Conservation (phyloP, 192 early-diverging fungal species). For the Geranomyces michiganensis region DNA sequence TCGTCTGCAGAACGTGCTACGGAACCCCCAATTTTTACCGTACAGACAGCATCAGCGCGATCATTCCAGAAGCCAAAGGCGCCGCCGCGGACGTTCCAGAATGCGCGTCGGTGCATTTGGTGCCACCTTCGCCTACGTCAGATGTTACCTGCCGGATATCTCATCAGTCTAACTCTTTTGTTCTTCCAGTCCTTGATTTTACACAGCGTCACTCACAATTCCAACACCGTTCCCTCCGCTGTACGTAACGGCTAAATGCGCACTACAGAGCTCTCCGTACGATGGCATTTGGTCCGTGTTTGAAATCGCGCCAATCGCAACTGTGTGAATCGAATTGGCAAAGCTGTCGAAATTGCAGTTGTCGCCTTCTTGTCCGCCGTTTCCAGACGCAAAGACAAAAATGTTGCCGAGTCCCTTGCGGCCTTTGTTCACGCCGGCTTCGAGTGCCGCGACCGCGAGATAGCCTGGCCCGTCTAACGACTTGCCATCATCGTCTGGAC, state of each 20-base stretch:
- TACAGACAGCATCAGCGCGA: slow-evolving; percentile 78
- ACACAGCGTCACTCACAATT: slow-evolving; percentile 63
- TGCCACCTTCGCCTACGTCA: slow-evolving; percentile 60
- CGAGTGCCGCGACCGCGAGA: slow-evolving; percentile 75
- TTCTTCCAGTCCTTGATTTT: not conserved
- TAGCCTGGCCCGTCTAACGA: slow-evolving; percentile 80
- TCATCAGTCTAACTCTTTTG: too few species aligned
- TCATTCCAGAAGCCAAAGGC: slow-evolving; percentile 87
- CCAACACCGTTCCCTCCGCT: slow-evolving; percentile 70
- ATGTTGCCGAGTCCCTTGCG: slow-evolving; percentile 82
- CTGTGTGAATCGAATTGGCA: slow-evolving; percentile 89
- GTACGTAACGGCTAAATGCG: slow-evolving; percentile 86
- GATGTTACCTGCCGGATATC: slow-evolving; percentile 71
- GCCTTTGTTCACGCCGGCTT: slow-evolving; percentile 82
- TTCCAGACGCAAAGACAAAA: slow-evolving; percentile 94
- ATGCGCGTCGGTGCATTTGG: slow-evolving; percentile 73
- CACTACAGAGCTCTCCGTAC: slow-evolving; percentile 87
- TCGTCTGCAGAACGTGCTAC: too few species aligned
- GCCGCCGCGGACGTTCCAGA: slow-evolving; percentile 96
- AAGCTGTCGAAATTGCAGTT: slow-evolving; percentile 98
- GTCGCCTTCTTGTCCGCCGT: slow-evolving; percentile 80
- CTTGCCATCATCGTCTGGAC: slow-evolving; percentile 86
- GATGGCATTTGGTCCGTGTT: slow-evolving; percentile 70
- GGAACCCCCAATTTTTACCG: slow-evolving; percentile 35
- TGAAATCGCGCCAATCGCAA: slow-evolving; percentile 88